Evolutionary conservation across 1,284 basidiomycete genomes (phyloP), one percentile per base, ranked within the genome.

Genomic region (Apiotrichum porosum): DNA sequence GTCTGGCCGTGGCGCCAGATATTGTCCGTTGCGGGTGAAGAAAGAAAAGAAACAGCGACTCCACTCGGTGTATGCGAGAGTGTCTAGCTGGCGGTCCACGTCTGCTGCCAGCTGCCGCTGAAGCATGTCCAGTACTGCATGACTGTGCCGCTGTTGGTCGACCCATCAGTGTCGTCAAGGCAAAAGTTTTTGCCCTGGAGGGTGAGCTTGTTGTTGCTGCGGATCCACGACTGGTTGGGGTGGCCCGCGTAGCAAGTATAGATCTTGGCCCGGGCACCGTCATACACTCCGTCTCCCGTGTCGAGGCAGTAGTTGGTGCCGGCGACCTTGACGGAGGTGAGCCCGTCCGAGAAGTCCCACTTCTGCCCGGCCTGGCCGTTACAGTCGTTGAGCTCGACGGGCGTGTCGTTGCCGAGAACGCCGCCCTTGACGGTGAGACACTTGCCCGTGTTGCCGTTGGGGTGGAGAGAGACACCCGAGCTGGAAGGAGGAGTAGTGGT

Each of bases 261-360:
- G 45, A 61, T 50, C 45, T 59, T 59, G 34, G 49, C 39, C 2
- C 17, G 21, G 21, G 40, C 40, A 6, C 52, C 54, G 36, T 52
- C 36, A 4, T 31, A 28, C 37, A 15, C n/a, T 24, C 19, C 35
- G 14, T 31, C 34, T 8, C 49, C 49, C 4, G 60, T 45, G 33
- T 63, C 58, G 21, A 61, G 49, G 39, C 63, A 65, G 39, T 42
- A 63, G 54, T 66, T 56, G 33, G 55, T 58, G 12, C 54, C 51
- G 5, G 54, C 54, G 23, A 62, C 56, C n/a, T n/a, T 54, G 35
- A 61, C 41, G 12, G 44, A 28, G 12, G 57, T 56, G 9, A n/a
- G n/a, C n/a, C n/a, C n/a, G n/a, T 45, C 47, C n/a, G 44, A 44
- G 19, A 61, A 19, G 9, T 31, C 46, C 60, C 61, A 68, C 37